Conservation (phyloP, 768 basidiomycete species). For the Scleroderma bovista region DNA sequence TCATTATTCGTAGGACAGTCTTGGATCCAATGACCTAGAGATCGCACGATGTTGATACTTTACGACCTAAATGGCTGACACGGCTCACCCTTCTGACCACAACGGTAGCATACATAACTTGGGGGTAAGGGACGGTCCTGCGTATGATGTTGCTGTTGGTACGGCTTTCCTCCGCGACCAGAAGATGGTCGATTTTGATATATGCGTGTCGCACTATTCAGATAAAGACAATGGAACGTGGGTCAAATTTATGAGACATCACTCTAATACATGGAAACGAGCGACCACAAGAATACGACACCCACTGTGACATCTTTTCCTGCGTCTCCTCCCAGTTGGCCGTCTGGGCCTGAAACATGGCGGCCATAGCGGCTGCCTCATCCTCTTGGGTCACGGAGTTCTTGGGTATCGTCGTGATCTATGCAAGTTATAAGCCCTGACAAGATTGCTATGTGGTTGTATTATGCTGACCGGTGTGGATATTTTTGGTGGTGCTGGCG, state of each 20-base stretch:
- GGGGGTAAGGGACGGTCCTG: slow-evolving; percentile 79
- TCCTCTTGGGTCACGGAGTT: slow-evolving; percentile 55
- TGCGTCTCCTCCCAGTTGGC: slow-evolving; percentile 98
- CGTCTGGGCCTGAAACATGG: slow-evolving; percentile 93
- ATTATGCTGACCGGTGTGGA: slow-evolving; percentile 25
- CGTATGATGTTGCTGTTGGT: slow-evolving; percentile 43
- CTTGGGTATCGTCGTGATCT: slow-evolving; percentile 36
- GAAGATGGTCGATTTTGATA: slow-evolving; percentile 62
- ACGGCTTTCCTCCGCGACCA: slow-evolving; percentile 52
- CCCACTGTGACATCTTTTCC: slow-evolving; percentile 99
- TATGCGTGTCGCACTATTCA: slow-evolving; percentile 58
- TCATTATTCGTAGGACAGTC: slow-evolving; percentile 98
- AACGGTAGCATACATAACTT: slow-evolving; percentile 98
- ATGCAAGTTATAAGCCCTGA: slow-evolving; percentile 26
- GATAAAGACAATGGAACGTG: slow-evolving; percentile 34
- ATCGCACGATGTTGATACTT: slow-evolving; percentile 7
- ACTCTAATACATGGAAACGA: slow-evolving; percentile 61
- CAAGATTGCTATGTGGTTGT: slow-evolving; percentile 7
- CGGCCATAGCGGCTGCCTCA: slow-evolving; percentile 94
- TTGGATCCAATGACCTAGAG: slow-evolving; percentile 96
- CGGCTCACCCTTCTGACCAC: slow-evolving; percentile 87
- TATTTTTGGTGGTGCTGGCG: slow-evolving; percentile 19
- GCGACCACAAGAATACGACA: slow-evolving; percentile 54
- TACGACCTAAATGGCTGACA: neutral
- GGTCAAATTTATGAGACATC: slow-evolving; percentile 67